phyloP scores from a whole-genome alignment of 495 filamentous ascomycete species.

The Jackrogersella minutella region DNA sequence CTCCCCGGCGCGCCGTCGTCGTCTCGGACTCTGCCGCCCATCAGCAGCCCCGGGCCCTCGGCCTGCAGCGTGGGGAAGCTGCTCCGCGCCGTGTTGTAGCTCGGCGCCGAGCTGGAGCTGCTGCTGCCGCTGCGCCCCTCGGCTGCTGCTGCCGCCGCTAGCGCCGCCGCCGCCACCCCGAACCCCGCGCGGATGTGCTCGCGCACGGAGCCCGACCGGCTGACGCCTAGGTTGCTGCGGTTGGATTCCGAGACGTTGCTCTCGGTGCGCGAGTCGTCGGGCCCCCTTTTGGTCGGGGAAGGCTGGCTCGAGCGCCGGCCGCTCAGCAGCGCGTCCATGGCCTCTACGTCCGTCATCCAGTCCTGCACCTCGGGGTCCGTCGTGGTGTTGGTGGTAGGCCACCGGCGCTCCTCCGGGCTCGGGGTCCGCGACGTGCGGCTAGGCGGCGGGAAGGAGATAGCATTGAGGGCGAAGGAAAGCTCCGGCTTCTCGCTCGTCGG shows the following conservation, averaged over 20 bases:
- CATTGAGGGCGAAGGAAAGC: conserved; percentile 34
- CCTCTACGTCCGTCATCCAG: conserved; percentile 69
- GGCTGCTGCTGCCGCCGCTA: conserved; percentile 31
- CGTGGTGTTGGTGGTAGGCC: conserved; percentile 12
- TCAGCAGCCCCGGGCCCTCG: conserved; percentile 71
- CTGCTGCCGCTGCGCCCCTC: conserved; percentile 45
- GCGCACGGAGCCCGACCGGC: conserved; percentile 45
- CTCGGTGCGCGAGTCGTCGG: conserved; percentile 46
- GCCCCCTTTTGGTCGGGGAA: too few relatives aligned
- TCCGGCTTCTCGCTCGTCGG: conserved; percentile 37
- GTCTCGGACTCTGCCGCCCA: conserved; percentile 30
- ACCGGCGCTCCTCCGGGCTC: conserved; percentile 37
- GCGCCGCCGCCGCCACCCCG: conserved; percentile 35
- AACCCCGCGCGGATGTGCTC: conserved; percentile 34
- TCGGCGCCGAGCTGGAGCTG: conserved; percentile 58
- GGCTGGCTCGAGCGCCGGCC: too few relatives aligned
- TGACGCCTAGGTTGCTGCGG: conserved; percentile 38
- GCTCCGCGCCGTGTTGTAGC: conserved; percentile 72
- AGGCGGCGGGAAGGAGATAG: conserved; percentile 41
- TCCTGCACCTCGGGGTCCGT: conserved; percentile 63
- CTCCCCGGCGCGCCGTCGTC: conserved; percentile 49
- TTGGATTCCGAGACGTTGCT: conserved; percentile 53
- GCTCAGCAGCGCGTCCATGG: conserved; percentile 57
- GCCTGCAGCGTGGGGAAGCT: conserved; percentile 68
- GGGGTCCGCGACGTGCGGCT: conserved; percentile 38